phyloP scores from a whole-genome alignment of 169 alveolate genomes.

The Cryptosporidium ryanae region DNA sequence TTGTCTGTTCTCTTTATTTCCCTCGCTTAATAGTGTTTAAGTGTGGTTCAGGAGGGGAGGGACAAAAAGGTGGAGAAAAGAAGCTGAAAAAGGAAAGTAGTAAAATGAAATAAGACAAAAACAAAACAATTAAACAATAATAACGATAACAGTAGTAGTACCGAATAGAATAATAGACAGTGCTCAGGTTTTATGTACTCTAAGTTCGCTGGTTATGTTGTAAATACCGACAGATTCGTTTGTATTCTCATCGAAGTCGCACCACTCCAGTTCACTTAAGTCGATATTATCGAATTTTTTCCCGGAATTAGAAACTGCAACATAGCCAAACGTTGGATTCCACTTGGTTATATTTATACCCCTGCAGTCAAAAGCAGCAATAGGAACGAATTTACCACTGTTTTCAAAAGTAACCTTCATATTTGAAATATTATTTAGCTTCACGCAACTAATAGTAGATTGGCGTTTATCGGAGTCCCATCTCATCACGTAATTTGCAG shows the following conservation, averaged over 20 bases:
- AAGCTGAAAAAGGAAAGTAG: too few species aligned
- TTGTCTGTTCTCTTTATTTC: too few species aligned
- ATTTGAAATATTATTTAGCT: constrained; percentile 32
- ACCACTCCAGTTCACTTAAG: constrained; percentile 58
- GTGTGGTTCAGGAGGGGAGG: too few species aligned
- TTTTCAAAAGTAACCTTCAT: constrained; percentile 38
- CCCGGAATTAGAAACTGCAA: constrained; percentile 45
- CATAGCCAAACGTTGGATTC: constrained; percentile 67
- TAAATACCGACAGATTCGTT: constrained; percentile 70
- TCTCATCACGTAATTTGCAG: constrained; percentile 62
- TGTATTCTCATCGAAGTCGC: constrained; percentile 68
- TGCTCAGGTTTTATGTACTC: constrained; percentile 21
- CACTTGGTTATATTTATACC: constrained; percentile 57
- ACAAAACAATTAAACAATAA: too few species aligned
- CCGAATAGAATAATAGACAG: not conserved
- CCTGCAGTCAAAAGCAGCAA: constrained; percentile 70
- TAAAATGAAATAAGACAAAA: too few species aligned
- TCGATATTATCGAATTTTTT: constrained; percentile 49
- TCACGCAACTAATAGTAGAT: constrained; percentile 45
- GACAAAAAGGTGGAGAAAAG: too few species aligned
- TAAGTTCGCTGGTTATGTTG: constrained; percentile 44
- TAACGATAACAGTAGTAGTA: not conserved
- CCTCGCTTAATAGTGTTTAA: too few species aligned
- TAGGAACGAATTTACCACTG: constrained; percentile 55
- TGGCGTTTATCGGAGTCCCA: constrained; percentile 71